Percentiles rank a stretch among this genome's conserved stretches.
These are phyloP conservation scores for Dalbergia cultrata DNA, from an alignment of 306 rosid genomes.

Conservation along the genomic window DNA sequence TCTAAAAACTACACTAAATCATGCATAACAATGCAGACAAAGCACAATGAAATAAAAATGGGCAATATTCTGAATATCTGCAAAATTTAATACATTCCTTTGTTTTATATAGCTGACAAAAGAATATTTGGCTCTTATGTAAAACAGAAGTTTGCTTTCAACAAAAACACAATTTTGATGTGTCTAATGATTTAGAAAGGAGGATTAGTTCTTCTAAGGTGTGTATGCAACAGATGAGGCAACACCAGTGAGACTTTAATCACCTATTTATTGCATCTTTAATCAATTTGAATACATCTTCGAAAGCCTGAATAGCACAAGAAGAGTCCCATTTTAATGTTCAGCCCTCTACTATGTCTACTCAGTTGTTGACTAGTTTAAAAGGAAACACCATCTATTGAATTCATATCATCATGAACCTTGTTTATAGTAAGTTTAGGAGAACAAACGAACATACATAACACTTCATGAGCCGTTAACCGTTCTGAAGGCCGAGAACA, in stretches of 20 bases:
- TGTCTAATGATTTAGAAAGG: constrained; percentile 15
- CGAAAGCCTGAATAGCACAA: constrained; percentile 8
- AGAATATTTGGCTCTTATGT: constrained; percentile 9
- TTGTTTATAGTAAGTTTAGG: constrained; percentile 25
- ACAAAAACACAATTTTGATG: constrained; percentile 30
- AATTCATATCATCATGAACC: constrained; percentile 26
- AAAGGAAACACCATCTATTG: constrained; percentile 38
- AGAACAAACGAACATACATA: constrained; percentile 71
- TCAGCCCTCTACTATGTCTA: constrained; percentile 8
- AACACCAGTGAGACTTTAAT: constrained; percentile 26
- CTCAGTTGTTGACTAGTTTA: constrained; percentile 20
- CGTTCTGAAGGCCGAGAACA: constrained; percentile 85
- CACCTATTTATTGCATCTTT: constrained; percentile 39
- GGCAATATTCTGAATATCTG: constrained; percentile 22
- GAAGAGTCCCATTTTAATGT: constrained; percentile 16
- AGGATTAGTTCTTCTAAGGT: constrained; percentile 8
- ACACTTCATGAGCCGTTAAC: constrained; percentile 88
- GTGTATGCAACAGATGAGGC: constrained; percentile 21
- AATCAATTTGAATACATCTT: constrained; percentile 33
- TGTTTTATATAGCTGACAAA: constrained; percentile 18
- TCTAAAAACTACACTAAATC: constrained; percentile 23
- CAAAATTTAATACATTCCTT: background rate
- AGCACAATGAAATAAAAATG: constrained; percentile 32
- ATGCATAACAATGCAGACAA: constrained; percentile 31
- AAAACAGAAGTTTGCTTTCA: constrained; percentile 31